phyloP scores from a whole-genome alignment of 1,284 basidiomycete genomes.

The Microbotryomycetes sp. region DNA sequence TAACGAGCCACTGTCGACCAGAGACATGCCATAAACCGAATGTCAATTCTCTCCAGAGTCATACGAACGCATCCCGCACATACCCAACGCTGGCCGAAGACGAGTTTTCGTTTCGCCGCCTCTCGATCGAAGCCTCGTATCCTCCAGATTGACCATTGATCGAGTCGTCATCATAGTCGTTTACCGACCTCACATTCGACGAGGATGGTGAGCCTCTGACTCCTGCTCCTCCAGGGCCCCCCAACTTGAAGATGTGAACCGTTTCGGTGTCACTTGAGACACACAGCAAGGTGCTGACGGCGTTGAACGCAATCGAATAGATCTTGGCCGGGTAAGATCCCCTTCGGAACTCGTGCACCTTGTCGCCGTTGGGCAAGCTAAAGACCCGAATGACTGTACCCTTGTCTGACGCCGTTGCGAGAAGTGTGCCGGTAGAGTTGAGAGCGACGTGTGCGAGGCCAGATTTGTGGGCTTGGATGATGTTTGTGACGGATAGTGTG shows the following conservation, averaged over 20 bases:
- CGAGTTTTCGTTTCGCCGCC: constrained; percentile 33
- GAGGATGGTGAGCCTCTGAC: no score
- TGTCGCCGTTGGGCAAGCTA: constrained; percentile 81
- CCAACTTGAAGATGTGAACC: constrained; percentile 90
- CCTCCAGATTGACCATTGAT: constrained; percentile 31
- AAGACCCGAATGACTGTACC: constrained; percentile 97
- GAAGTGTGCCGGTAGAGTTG: constrained; percentile 78
- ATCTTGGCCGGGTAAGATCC: constrained; percentile 82
- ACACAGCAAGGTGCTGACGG: constrained; percentile 71
- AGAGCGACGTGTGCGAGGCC: constrained; percentile 82
- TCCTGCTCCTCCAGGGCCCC: neutral
- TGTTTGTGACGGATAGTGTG: constrained; percentile 81
- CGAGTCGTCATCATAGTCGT: constrained; percentile 11
- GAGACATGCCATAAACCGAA: neutral
- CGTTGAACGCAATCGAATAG: constrained; percentile 87
- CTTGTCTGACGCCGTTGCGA: constrained; percentile 91
- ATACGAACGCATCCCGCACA: neutral
- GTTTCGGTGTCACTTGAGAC: constrained; percentile 91
- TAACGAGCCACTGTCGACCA: constrained; percentile 39
- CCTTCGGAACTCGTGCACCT: constrained; percentile 87
- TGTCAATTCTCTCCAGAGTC: no score
- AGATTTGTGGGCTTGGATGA: constrained; percentile 94
- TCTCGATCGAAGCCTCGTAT: constrained; percentile 42
- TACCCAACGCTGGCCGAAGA: neutral
- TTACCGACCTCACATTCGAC: constrained; percentile 22